Percentiles rank a stretch among this genome's conserved stretches.
phyloP scores from a whole-genome alignment of 257 asterid species.

The Nicotiana noctiflora region DNA sequence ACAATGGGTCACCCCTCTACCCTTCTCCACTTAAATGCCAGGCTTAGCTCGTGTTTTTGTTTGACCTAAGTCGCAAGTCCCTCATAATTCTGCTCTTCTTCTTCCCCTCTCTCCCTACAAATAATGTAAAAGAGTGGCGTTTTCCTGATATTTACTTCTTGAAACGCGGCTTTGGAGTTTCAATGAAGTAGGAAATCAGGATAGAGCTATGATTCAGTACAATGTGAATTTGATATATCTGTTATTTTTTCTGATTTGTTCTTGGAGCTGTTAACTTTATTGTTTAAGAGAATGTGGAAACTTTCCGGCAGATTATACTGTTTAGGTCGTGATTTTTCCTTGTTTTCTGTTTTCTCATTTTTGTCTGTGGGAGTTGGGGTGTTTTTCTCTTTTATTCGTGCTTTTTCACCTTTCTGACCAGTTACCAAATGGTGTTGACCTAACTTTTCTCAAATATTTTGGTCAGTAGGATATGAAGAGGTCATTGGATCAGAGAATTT shows the following conservation, averaged over 20 bases:
- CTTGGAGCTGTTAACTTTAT: not conserved
- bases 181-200: not conserved
- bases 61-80: no score
- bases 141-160: not conserved
- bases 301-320: not conserved
- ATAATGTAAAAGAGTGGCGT: not conserved
- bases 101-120: not conserved
- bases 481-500: conserved; percentile 1
- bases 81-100: not conserved
- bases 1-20: no score
- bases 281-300: not conserved
- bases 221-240: not conserved
- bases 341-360: not conserved
- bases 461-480: not conserved
- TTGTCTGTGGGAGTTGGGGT: not conserved
- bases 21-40: no score
- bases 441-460: not conserved
- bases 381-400: not conserved
- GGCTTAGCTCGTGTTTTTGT: no score
- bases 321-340: not conserved
- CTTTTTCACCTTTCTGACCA: not conserved
- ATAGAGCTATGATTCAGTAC: not conserved
- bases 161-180: not conserved
- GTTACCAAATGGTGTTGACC: not conserved
- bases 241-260: not conserved